Percentiles rank a stretch among this genome's conserved stretches.
These are phyloP conservation scores for Alternaria ventricosa DNA, from an alignment of 2,329 filamentous ascomycete species.

Conservation along the genomic window DNA sequence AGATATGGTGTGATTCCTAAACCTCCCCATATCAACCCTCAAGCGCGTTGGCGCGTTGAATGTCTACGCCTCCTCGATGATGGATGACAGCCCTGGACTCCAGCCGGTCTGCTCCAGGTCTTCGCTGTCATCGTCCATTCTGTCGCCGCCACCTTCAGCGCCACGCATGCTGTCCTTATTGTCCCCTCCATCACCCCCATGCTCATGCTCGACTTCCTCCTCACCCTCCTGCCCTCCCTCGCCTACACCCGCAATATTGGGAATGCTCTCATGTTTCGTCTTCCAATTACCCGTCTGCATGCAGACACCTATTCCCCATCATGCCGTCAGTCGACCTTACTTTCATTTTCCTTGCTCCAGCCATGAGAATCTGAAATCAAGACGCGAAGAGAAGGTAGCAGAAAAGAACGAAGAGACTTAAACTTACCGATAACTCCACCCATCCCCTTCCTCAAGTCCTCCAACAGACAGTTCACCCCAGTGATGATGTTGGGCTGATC, in stretches of 20 bases:
- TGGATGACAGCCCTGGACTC: background rate
- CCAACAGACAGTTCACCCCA: background rate
- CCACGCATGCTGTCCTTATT: background rate
- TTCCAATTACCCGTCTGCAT: background rate
- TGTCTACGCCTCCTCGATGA: background rate
- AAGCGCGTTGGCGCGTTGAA: background rate
- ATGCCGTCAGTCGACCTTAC: background rate
- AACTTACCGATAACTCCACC: background rate
- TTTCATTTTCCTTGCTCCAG: background rate
- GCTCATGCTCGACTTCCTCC: background rate
- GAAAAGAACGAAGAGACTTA: background rate
- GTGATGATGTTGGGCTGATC: background rate
- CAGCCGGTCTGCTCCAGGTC: background rate
- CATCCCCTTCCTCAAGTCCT: background rate
- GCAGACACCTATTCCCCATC: background rate
- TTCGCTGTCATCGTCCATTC: background rate
- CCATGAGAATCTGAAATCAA: fast-evolving
- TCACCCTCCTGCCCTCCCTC: background rate
- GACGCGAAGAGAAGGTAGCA: background rate
- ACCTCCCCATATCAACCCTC: background rate
- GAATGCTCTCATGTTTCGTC: background rate
- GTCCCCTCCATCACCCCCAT: background rate
- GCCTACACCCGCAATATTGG: background rate
- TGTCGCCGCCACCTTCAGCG: background rate
- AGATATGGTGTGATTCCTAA: background rate